Evolutionary conservation across 495 filamentous ascomycete genomes (phyloP).

Genomic region (Massariosphaeria phaeospora): DNA sequence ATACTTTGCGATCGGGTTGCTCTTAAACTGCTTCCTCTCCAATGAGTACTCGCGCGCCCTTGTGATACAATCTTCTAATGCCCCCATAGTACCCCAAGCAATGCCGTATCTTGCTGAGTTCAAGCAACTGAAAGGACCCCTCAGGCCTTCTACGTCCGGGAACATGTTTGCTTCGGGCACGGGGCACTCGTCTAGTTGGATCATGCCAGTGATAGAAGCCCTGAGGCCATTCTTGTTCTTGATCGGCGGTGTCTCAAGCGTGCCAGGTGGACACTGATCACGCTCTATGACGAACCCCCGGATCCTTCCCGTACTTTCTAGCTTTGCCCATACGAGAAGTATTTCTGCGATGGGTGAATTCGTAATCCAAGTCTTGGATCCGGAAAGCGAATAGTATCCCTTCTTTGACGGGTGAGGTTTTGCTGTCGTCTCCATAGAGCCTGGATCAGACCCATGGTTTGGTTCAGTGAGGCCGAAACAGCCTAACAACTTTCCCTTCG

Average conservation of each 20-base stretch:
- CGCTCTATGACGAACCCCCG: slow-evolving; percentile 89
- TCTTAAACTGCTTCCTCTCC: slow-evolving; percentile 93
- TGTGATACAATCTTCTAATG: slow-evolving; percentile 81
- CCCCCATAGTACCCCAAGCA: slow-evolving; percentile 87
- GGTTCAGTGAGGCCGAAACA: slow-evolving; percentile 96
- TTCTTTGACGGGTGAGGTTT: slow-evolving; percentile 82
- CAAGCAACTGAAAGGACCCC: slow-evolving; percentile 86
- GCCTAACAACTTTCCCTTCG: slow-evolving; percentile 79
- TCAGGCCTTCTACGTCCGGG: slow-evolving; percentile 79
- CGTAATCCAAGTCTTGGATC: slow-evolving; percentile 97
- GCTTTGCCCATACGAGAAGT: slow-evolving; percentile 89
- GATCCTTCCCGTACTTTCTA: slow-evolving; percentile 86
- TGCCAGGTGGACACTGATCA: slow-evolving; percentile 72
- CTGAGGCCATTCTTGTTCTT: slow-evolving; percentile 94
- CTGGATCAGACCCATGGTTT: slow-evolving; percentile 95
- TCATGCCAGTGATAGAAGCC: slow-evolving; percentile 96
- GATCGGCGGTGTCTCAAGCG: slow-evolving; percentile 84
- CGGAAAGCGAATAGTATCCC: slow-evolving; percentile 73
- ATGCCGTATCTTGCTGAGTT: slow-evolving; percentile 93
- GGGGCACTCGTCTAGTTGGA: slow-evolving; percentile 85
- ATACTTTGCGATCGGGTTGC: slow-evolving; percentile 92
- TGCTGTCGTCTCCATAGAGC: slow-evolving; percentile 88
- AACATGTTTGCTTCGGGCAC: slow-evolving; percentile 93
- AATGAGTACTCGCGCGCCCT: slow-evolving; percentile 81
- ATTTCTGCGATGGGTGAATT: slow-evolving; percentile 94